Evolutionary conservation across 148 eudicot genomes (phyloP).

Genomic region (Spergularia marina): DNA sequence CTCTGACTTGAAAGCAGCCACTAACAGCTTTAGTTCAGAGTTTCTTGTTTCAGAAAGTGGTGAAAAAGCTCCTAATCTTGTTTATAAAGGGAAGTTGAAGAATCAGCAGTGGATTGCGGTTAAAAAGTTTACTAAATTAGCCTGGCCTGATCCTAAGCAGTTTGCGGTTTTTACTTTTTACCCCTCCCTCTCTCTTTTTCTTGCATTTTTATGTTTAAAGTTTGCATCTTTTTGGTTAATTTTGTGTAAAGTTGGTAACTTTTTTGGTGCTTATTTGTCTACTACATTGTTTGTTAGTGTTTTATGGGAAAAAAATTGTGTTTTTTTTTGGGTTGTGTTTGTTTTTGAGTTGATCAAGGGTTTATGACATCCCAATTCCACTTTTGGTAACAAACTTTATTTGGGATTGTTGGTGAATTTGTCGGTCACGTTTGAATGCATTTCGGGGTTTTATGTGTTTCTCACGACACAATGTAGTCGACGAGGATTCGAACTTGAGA

Average conservation of each 20-base stretch:
- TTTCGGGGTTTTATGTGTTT: background rate
- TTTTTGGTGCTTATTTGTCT: background rate
- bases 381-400: background rate
- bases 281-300: constrained; percentile 8
- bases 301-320: constrained; percentile 5
- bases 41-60: constrained; percentile 77
- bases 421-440: background rate
- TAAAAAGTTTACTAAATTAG: constrained; percentile 68
- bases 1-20: constrained; percentile 66
- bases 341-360: constrained; percentile 17
- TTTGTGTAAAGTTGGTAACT: constrained; percentile 12
- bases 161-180: constrained; percentile 48
- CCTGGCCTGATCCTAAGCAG: constrained; percentile 91
- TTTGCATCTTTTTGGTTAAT: constrained; percentile 1
- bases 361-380: constrained; percentile 9
- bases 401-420: background rate
- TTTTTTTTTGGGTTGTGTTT: background rate
- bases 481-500: background rate
- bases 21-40: constrained; percentile 59
- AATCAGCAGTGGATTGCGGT: constrained; percentile 59
- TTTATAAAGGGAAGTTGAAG: constrained; percentile 64
- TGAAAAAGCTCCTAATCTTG: constrained; percentile 68
- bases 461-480: background rate
- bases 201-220: background rate
- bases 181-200: background rate